Evolutionary conservation across 768 basidiomycete species (phyloP), one percentile per base, ranked within the genome.

Genomic region (Lactarius tabidus): DNA sequence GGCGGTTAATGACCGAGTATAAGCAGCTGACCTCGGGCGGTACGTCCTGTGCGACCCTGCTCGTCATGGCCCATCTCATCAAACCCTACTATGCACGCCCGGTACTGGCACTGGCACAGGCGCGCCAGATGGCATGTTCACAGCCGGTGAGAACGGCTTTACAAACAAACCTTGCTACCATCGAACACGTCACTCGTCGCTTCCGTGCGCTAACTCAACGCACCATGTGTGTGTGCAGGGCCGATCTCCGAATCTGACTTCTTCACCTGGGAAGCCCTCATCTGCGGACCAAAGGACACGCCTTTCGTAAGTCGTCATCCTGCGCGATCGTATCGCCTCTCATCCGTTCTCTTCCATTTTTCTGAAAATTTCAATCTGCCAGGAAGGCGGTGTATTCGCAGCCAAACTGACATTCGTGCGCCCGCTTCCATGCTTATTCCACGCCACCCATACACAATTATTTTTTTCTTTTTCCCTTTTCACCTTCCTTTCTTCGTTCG

Each of bases 311-410:
- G 88, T 79, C 12, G 45, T 23, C 23, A 5, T 51, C 48, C 6
- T 51, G 48, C 48, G 48, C 48, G 26, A 51, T 51, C 48, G 14
- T 26, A 51, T 51, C n/a, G 14, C 12, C 41, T 35, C 48, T 29
- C 52, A 26, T 28, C 6, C 7, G 28, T 56, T 35, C 10, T 18
- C 7, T 48, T 63, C 28, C n/a, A 38, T 57, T 59, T 29, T 26
- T 39, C 54, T 61, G 45, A 55, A 48, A 39, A 14, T 23, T n/a
- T 35, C 12, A 33, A 51, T 28, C 29, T 29, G 29, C 6, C 71
- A 94, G 92, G 96, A 98, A 82, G 96, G 95, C 58, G 96, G 96
- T 60, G 84, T 98, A 28, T 98, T 98, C 70, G 86, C 87, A 61
- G 95, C 96, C 41, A 92, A 88, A 74, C 81, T 99, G 71, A 90